phyloP scores from a whole-genome alignment of 176 grass and related monocot species.

The Bolboschoenus planiculmis region DNA sequence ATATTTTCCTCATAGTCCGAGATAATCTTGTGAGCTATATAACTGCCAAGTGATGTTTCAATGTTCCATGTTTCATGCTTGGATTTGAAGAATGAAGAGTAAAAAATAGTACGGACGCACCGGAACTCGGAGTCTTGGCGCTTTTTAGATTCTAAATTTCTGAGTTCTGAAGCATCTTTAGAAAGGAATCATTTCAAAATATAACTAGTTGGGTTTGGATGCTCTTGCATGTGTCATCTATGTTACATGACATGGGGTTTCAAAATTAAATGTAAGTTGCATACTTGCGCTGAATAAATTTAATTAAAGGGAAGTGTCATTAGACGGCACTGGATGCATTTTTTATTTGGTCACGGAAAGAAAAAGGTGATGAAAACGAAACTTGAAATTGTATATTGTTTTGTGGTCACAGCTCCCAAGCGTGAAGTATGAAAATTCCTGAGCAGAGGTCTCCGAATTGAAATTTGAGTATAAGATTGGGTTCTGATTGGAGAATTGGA shows the following conservation, averaged over 20 bases:
- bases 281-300: neutral
- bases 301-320: neutral
- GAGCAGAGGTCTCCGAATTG: neutral
- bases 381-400: neutral
- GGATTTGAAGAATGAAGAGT: neutral
- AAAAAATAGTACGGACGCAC: neutral
- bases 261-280: neutral
- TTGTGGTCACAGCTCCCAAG: neutral
- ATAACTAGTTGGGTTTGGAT: neutral
- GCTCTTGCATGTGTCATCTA: conserved; percentile 11
- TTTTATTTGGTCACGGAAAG: neutral
- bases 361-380: neutral
- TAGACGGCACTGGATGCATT: neutral
- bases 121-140: neutral
- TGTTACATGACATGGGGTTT: neutral
- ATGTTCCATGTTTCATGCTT: neutral
- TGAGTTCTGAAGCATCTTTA: neutral
- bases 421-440: neutral
- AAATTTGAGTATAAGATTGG: neutral
- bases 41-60: neutral
- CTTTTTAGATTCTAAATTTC: neutral
- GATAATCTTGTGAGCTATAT: neutral
- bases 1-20: neutral
- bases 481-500: neutral
- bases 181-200: too few species aligned